Evolutionary conservation across 1,284 basidiomycete species (phyloP).

Genomic region (Fomitopsis palustris): DNA sequence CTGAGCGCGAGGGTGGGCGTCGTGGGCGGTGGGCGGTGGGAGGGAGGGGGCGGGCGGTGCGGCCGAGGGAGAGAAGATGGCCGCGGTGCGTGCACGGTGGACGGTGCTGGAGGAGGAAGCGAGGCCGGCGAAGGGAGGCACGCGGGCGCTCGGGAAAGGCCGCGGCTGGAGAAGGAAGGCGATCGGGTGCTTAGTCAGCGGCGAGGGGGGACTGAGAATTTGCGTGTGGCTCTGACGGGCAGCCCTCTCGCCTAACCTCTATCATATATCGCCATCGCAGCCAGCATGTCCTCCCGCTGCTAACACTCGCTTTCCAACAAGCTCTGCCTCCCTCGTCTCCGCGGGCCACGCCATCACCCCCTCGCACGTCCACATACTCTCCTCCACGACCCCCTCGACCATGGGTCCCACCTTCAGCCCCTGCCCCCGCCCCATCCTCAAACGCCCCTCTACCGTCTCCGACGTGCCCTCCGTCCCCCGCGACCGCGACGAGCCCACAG

Average conservation of each 20-base stretch:
- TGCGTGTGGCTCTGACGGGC: background rate
- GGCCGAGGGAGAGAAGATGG: background rate
- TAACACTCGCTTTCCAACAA: background rate
- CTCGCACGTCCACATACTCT: background rate
- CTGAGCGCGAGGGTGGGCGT: background rate
- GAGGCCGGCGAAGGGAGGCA: background rate
- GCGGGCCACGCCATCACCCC: background rate
- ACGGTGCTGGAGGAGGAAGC: background rate
- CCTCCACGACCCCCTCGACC: background rate
- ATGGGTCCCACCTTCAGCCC: constrained; percentile 27
- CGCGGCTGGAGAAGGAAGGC: background rate
- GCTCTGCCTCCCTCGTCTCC: background rate
- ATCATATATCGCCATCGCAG: constrained; percentile 1
- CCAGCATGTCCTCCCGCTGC: background rate
- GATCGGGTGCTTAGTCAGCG: background rate
- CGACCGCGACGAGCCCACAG: constrained; percentile 22
- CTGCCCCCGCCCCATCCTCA: constrained; percentile 41
- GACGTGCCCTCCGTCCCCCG: constrained; percentile 8
- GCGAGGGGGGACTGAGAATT: background rate
- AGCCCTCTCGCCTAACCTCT: background rate
- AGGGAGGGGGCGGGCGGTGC: background rate
- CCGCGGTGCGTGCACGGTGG: background rate
- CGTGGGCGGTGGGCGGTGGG: background rate
- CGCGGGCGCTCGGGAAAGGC: background rate
- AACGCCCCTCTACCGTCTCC: constrained; percentile 25